phyloP scores from a whole-genome alignment of 1,284 basidiomycete genomes.

The Boletellus deceptivus region DNA sequence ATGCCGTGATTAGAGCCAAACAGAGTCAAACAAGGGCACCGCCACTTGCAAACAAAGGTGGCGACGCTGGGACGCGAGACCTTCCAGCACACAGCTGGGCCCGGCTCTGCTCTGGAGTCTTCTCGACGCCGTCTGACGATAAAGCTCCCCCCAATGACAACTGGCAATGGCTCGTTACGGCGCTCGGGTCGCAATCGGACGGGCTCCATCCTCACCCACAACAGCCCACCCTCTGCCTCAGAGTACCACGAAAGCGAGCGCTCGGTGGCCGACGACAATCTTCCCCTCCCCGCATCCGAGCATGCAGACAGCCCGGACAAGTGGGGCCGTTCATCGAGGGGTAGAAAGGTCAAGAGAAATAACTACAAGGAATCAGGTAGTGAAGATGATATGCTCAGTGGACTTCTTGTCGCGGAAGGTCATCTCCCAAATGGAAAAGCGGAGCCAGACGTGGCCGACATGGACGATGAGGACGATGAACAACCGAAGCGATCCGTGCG shows the following conservation, averaged over 20 bases:
- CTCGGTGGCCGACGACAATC: conserved; percentile 41
- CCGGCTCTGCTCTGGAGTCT: conserved; percentile 16
- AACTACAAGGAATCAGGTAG: conserved; percentile 54
- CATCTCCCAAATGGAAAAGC: conserved; percentile 29
- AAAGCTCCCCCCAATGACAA: conserved; percentile 35
- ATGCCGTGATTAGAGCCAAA: conserved; percentile 23
- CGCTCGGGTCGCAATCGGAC: conserved; percentile 39
- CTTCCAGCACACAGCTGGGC: conserved; percentile 17
- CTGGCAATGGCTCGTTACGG: conserved; percentile 29
- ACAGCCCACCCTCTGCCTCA: conserved; percentile 53
- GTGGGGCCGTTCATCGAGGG: conserved; percentile 39
- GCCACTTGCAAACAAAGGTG: conserved; percentile 36
- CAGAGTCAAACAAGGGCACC: conserved; percentile 26
- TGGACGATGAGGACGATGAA: conserved; percentile 34
- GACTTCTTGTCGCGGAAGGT: conserved; percentile 5
- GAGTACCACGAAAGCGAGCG: conserved; percentile 64
- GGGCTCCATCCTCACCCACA: conserved; percentile 28
- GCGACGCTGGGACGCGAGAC: conserved; percentile 15
- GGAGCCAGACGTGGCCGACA: conserved; percentile 19
- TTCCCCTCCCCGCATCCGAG: conserved; percentile 26
- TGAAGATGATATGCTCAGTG: conserved; percentile 36
- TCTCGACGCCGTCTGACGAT: conserved; percentile 24
- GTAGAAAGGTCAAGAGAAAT: conserved; percentile 45
- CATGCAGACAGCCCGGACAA: conserved; percentile 33
- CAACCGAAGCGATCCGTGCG: conserved; percentile 25